Evolutionary conservation across 495 filamentous ascomycete genomes (phyloP).

Genomic region (Aspergillus ostianus): DNA sequence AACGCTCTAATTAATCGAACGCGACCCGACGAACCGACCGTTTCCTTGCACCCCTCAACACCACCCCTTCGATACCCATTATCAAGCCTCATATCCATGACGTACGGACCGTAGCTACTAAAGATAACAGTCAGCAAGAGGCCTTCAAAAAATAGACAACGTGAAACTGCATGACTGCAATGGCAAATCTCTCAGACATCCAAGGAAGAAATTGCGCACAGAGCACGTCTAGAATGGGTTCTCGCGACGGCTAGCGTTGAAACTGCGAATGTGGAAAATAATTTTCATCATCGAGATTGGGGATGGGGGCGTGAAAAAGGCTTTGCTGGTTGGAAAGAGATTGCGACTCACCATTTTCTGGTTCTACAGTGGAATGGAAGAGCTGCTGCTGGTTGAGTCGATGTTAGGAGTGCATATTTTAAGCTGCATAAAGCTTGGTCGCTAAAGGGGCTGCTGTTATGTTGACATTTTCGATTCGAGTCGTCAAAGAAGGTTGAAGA

Average conservation of each 20-base stretch:
- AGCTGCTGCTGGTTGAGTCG: background rate
- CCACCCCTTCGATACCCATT: background rate
- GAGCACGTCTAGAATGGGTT: slow-evolving; percentile 34
- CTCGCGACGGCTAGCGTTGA: slow-evolving; percentile 50
- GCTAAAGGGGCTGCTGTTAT: background rate
- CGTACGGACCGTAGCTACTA: background rate
- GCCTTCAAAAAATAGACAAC: background rate
- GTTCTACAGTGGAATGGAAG: background rate
- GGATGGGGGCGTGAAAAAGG: background rate
- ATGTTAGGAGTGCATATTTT: background rate
- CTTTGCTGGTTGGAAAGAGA: background rate
- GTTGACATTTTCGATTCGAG: background rate
- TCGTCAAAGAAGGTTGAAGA: background rate
- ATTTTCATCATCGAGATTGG: slow-evolving; percentile 36
- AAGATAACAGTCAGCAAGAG: slow-evolving; percentile 10
- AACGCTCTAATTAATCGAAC: background rate
- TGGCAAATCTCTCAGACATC: slow-evolving; percentile 34
- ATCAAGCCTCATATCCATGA: background rate
- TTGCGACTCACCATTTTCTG: background rate
- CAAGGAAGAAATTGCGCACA: slow-evolving; percentile 41
- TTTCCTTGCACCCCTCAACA: background rate
- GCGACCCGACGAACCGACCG: background rate
- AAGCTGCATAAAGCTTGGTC: slow-evolving; percentile 8
- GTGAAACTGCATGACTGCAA: background rate
- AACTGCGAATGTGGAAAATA: slow-evolving; percentile 54